phyloP scores from a whole-genome alignment of 140 eudicot species.

The Cichorium intybus region DNA sequence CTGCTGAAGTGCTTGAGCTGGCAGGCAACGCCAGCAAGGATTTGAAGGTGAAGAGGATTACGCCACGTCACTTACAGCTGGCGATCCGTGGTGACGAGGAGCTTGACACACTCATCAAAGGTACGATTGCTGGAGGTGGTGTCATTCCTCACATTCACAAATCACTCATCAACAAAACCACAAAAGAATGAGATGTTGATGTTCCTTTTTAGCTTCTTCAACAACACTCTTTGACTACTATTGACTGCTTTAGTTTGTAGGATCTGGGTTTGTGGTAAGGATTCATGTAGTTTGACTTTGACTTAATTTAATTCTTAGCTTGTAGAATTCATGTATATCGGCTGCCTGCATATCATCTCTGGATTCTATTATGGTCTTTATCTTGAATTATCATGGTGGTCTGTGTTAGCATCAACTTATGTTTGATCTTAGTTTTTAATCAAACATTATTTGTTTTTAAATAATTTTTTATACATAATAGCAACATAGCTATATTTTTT shows the following conservation, averaged over 20 bases:
- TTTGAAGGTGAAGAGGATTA: slow-evolving; percentile 84
- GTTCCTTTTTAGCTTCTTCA: slow-evolving; percentile 11
- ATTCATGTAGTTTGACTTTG: slow-evolving; percentile 26
- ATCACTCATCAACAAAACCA: slow-evolving; percentile 84
- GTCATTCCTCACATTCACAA: slow-evolving; percentile 95
- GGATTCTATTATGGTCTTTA: slow-evolving; percentile 1
- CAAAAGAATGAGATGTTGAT: slow-evolving; percentile 53
- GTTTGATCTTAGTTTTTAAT: too few relatives aligned
- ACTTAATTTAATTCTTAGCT: slow-evolving; percentile 17
- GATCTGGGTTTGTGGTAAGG: slow-evolving; percentile 9
- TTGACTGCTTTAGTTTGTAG: slow-evolving; percentile 23
- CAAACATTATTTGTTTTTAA: too few relatives aligned
- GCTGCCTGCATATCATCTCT: slow-evolving; percentile 18
- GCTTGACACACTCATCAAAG: slow-evolving; percentile 86
- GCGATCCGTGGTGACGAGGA: slow-evolving; percentile 92
- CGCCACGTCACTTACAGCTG: slow-evolving; percentile 86
- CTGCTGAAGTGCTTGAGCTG: slow-evolving; percentile 78
- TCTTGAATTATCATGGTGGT: slow-evolving; percentile 1
- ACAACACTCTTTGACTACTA: slow-evolving; percentile 9
- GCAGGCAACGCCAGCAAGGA: slow-evolving; percentile 94
- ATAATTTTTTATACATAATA: too few relatives aligned
- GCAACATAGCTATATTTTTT: too few relatives aligned
- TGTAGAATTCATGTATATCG: slow-evolving; percentile 28
- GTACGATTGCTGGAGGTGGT: slow-evolving; percentile 93
- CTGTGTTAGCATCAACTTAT: neutral